A percentile compares a stretch with the other conserved stretches of the same genome.
Evolutionary conservation across 106 monocot genomes (phyloP).

Genomic region (Agapanthus africanus): DNA sequence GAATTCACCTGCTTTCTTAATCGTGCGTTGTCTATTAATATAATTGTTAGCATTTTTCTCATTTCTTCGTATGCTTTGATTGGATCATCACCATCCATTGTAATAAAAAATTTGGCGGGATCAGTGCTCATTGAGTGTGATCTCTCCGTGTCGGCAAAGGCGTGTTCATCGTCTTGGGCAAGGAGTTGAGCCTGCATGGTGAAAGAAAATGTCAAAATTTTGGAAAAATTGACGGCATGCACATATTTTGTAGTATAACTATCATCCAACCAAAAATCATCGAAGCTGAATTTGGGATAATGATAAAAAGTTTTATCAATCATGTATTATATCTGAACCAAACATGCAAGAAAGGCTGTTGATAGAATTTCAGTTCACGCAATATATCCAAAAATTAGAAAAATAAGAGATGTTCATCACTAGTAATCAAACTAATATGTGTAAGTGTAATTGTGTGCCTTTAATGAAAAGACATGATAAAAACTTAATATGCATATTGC

Average conservation of each 20-base stretch:
- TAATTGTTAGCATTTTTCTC: slow-evolving; percentile 43
- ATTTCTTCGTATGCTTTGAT: slow-evolving; percentile 36
- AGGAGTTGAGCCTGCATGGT: slow-evolving; percentile 77
- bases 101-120: slow-evolving; percentile 12
- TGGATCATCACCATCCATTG: slow-evolving; percentile 32
- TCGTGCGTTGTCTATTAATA: slow-evolving; percentile 68
- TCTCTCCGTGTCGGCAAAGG: slow-evolving; percentile 7
- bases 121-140: slow-evolving; percentile 10
- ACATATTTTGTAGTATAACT: no score
- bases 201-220: background rate
- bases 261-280: background rate
- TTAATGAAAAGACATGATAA: no score
- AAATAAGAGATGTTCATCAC: no score
- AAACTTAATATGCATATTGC: no score
- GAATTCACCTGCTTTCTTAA: slow-evolving; percentile 70
- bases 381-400: no score
- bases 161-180: slow-evolving; percentile 55
- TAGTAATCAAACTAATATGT: no score
- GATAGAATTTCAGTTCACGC: no score
- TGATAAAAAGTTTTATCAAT: background rate
- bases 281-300: background rate
- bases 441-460: no score
- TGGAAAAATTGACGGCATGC: no score
- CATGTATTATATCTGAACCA: background rate
- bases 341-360: background rate